Base-by-base conservation (phyloP, 1,139 yeast species). In the Yamadazyma siamensis region DNA sequence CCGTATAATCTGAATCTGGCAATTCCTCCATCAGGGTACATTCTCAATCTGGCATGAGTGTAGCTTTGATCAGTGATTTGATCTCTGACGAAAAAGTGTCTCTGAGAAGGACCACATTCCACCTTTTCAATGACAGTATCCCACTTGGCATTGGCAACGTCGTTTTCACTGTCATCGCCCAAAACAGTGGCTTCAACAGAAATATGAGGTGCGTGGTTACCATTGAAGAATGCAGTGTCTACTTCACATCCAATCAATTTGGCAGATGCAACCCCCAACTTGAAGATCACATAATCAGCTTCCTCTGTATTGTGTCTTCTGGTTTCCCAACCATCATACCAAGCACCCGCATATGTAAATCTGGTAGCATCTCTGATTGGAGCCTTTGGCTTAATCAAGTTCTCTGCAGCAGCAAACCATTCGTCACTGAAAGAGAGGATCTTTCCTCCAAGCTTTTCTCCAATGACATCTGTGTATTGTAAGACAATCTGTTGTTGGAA, bases 281-380 rank as follows among this genome's bases (percentile, higher is more conserved):
- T 72, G 56, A 89, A 63, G 23, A 85, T 66, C 17, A 84, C 96
- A 84, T 89, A 88, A 51, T 89, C 97, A 25, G 86, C 84, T 34
- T 78, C 87, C 38, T 69, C 82, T 2, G 76, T 61, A 57, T 89
- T 89, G 65, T 89, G 97, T 59, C 97, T 75, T 55, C 96, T 73
- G 14, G 97, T 88, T 59, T 89, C 97, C 97, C 97, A 89, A 11
- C 97, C 97, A 47, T 89, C 97, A 53, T 85, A 89, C 96, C 96
- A 88, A 5, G 95, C 95, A 32, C 97, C 97, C 4, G 89, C 76
- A 41, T 76, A 82, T 4, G 83, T 77, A 59, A 86, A 89, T 47
- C 73, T 68, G 13, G 88, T 80, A 14, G 85, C 82, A 49, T 86
- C 94, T 50, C 94, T 70, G 35, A 86, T 73, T 4, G 96, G 94